A percentile compares a stretch with the other conserved stretches of the same genome.
Evolutionary conservation across 768 basidiomycete species (phyloP).

Genomic region (Lactarius akahatsu): DNA sequence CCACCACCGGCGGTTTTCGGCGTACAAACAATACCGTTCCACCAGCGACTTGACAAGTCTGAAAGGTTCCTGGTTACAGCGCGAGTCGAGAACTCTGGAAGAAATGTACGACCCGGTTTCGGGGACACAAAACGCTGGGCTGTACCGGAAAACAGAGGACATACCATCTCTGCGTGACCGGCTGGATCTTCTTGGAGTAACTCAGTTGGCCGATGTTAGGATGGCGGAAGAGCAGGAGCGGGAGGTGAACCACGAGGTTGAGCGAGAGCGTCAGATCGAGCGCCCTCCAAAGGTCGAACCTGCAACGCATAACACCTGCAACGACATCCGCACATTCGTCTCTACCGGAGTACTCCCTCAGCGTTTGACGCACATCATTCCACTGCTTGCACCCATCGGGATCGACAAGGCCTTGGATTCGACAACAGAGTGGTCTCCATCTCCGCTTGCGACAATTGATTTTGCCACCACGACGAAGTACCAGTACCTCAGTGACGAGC

Average conservation of each 20-base stretch:
- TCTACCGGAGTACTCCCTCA: conserved; percentile 1
- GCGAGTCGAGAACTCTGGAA: conserved; percentile 2
- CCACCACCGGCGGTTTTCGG: conserved; percentile 3
- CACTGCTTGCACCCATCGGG: not conserved
- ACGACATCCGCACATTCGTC: conserved; percentile 5
- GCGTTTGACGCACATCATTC: not conserved
- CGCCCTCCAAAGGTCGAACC: conserved; percentile 2
- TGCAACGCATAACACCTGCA: not conserved
- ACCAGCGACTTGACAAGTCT: not conserved
- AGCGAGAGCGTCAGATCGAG: not conserved
- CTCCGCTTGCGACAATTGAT: conserved; percentile 2
- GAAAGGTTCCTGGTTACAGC: not conserved
- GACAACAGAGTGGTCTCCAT: conserved; percentile 1
- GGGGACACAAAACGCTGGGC: not conserved
- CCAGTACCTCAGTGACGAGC: not conserved
- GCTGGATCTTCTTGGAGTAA: conserved; percentile 2
- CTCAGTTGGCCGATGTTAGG: not conserved
- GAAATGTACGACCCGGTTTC: conserved; percentile 1
- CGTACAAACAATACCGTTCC: not conserved
- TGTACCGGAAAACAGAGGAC: not conserved
- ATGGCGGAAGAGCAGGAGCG: conserved; percentile 20
- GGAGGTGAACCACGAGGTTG: conserved; percentile 10
- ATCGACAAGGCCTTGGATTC: not conserved
- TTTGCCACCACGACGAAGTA: not conserved
- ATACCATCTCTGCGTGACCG: not conserved